Evolutionary conservation across 2,329 filamentous ascomycete species (phyloP).

Genomic region (Alternaria viburni): DNA sequence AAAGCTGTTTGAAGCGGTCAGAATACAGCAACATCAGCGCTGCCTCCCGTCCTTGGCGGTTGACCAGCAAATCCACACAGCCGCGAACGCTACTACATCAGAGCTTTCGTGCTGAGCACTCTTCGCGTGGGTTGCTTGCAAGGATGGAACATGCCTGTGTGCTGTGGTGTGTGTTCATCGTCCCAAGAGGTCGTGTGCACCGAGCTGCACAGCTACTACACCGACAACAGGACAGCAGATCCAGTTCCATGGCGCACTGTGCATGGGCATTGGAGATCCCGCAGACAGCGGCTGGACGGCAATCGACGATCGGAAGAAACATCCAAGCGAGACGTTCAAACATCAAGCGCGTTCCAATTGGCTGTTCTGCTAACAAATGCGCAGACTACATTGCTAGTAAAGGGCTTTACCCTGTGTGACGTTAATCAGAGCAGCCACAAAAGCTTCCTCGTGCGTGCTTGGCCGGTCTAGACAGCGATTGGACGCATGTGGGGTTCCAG

Average conservation of each 20-base stretch:
- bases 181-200: neutral
- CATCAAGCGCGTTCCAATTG: conserved; percentile 3
- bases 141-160: neutral
- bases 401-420: conserved; percentile 2
- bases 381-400: neutral
- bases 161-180: neutral
- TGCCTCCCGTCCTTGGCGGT: neutral
- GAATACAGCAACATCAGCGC: neutral
- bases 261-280: conserved; percentile 12
- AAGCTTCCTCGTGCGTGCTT: conserved; percentile 10
- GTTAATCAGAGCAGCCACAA: conserved; percentile 11
- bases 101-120: neutral
- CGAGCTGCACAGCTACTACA: neutral
- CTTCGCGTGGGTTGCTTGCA: neutral
- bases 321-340: neutral
- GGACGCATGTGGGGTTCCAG: conserved; percentile 11
- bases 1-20: neutral
- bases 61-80: neutral
- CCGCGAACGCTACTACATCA: neutral
- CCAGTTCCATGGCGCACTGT: conserved; percentile 9
- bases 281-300: conserved; percentile 17
- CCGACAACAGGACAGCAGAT: conserved; percentile 1
- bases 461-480: conserved; percentile 11
- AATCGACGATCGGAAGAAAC: conserved; percentile 11
- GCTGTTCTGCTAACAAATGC: neutral